A percentile compares a stretch with the other conserved stretches of the same genome.
Evolutionary conservation across 1,284 basidiomycete genomes (phyloP).

Genomic region (Ganoderma meredithae): DNA sequence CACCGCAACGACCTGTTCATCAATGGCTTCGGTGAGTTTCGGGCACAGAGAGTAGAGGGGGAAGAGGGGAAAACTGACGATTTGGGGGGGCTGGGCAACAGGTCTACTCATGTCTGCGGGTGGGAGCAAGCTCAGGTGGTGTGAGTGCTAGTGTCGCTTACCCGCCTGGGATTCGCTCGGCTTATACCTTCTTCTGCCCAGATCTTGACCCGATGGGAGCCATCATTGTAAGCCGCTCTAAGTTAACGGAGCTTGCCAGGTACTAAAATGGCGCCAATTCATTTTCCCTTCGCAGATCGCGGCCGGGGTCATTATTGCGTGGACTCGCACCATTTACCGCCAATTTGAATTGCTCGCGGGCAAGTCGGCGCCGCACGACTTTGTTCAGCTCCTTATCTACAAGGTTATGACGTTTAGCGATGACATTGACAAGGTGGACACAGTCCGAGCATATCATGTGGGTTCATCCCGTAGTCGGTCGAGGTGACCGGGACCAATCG

Average conservation of each 20-base stretch:
- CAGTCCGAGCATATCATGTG: conserved; percentile 88
- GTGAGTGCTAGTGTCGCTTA: conserved; percentile 51
- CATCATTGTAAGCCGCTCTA: conserved; percentile 61
- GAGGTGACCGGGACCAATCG: neutral
- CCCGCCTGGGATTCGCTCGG: neutral
- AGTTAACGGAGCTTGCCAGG: neutral
- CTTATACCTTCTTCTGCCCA: conserved; percentile 38
- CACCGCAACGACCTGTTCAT: conserved; percentile 92
- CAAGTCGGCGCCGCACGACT: conserved; percentile 90
- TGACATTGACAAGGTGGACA: conserved; percentile 89
- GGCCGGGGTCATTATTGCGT: conserved; percentile 81
- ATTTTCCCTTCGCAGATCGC: conserved; percentile 65
- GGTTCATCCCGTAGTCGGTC: conserved; percentile 39
- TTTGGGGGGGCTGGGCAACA: conserved; percentile 38
- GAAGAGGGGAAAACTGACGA: neutral
- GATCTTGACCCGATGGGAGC: conserved; percentile 86
- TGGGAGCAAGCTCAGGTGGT: conserved; percentile 88
- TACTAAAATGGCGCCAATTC: neutral
- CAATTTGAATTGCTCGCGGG: conserved; percentile 93
- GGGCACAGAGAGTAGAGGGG: neutral
- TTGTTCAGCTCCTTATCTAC: conserved; percentile 91
- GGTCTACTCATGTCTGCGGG: conserved; percentile 92
- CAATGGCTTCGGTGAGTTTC: conserved; percentile 72
- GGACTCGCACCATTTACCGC: conserved; percentile 77
- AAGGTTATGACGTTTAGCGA: conserved; percentile 90